These are phyloP conservation scores for Coccomyxa sp. DNA, from an alignment of 139 green algal genomes.

Conservation along the genomic window DNA sequence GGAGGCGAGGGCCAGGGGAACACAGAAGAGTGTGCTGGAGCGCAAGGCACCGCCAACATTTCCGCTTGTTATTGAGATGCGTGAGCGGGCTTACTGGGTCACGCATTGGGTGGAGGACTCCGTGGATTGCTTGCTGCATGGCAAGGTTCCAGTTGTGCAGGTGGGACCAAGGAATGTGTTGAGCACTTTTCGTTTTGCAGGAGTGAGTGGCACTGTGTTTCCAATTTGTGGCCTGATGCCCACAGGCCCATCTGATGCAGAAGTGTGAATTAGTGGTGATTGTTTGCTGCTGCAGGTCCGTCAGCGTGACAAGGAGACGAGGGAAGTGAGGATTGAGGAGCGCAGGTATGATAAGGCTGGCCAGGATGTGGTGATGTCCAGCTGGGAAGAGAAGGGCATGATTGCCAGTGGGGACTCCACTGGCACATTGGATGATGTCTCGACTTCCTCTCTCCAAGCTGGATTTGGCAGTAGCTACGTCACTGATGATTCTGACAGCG, in stretches of 20 bases:
- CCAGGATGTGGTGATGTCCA: background rate
- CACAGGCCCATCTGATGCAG: background rate
- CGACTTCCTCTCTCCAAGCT: background rate
- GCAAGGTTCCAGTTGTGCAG: conserved; percentile 73
- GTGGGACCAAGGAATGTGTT: conserved; percentile 21
- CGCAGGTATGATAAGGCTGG: conserved; percentile 27
- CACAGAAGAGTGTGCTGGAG: conserved; percentile 96
- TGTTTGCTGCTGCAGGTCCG: conserved; percentile 19
- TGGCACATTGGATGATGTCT: background rate
- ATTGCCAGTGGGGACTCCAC: background rate
- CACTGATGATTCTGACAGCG: background rate
- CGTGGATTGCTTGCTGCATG: conserved; percentile 78
- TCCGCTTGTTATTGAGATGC: conserved; percentile 95
- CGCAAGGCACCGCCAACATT: conserved; percentile 86
- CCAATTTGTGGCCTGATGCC: background rate
- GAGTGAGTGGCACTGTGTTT: background rate
- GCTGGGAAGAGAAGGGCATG: too few relatives aligned
- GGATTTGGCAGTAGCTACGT: background rate
- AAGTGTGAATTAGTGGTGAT: background rate
- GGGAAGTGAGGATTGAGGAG: conserved; percentile 31
- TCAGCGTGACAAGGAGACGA: conserved; percentile 20
- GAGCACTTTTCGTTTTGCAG: background rate
- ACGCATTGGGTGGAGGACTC: conserved; percentile 76
- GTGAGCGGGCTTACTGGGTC: conserved; percentile 82
- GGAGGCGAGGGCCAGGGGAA: conserved; percentile 76